These are phyloP conservation scores for Aspergillus tanneri DNA, from an alignment of 2,329 filamentous ascomycete species.

Conservation along the genomic window DNA sequence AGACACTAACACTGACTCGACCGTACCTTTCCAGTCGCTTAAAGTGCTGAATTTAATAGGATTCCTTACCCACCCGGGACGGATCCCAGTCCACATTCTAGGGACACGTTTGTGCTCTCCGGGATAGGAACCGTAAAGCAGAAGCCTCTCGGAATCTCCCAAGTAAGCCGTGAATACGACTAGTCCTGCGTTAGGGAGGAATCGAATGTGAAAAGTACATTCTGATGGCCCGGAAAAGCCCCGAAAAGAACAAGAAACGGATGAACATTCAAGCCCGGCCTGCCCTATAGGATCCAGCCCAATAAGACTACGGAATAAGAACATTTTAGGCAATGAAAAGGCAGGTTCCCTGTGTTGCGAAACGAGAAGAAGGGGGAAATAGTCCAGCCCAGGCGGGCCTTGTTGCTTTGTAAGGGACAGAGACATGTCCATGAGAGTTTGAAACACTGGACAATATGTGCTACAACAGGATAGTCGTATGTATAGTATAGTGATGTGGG, in stretches of 20 bases:
- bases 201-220: slow-evolving; percentile 1
- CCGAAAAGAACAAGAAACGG: slow-evolving; percentile 12
- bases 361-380: slow-evolving; percentile 1
- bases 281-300: slow-evolving; percentile 3
- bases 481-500: too few relatives aligned
- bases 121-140: slow-evolving; percentile 14
- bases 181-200: slow-evolving; percentile 5
- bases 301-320: slow-evolving; percentile 5
- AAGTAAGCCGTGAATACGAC: slow-evolving; percentile 5
- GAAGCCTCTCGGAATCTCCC: slow-evolving; percentile 11
- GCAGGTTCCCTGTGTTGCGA: slow-evolving; percentile 8
- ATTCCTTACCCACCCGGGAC: slow-evolving; percentile 19
- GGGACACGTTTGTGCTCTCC: slow-evolving; percentile 11
- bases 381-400: slow-evolving; percentile 9
- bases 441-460: slow-evolving; percentile 8
- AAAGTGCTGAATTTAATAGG: slow-evolving; percentile 19
- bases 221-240: slow-evolving; percentile 10
- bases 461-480: too few relatives aligned
- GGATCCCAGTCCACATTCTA: slow-evolving; percentile 20
- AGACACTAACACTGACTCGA: slow-evolving; percentile 5
- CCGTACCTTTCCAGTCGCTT: slow-evolving; percentile 12
- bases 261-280: slow-evolving; percentile 10
- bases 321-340: slow-evolving; percentile 1
- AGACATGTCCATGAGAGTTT: slow-evolving; percentile 12
- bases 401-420: slow-evolving; percentile 11